phyloP scores from a whole-genome alignment of 2,329 filamentous ascomycete genomes.

The Paraphoma sp. region DNA sequence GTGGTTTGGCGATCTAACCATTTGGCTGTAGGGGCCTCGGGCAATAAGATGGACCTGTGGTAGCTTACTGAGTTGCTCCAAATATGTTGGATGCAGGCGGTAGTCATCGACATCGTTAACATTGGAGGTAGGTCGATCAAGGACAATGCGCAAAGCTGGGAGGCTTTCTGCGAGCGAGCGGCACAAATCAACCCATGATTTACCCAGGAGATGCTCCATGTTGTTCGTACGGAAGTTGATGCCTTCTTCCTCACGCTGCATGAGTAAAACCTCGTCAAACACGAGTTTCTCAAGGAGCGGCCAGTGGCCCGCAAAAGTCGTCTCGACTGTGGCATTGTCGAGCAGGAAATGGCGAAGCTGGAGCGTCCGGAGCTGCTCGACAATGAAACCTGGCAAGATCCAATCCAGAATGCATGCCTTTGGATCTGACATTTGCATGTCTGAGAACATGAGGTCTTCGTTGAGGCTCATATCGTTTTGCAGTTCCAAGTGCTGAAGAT shows the following conservation, averaged over 20 bases:
- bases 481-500: conserved; percentile 12
- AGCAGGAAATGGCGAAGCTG: conserved; percentile 10
- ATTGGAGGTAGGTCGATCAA: conserved; percentile 6
- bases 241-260: neutral
- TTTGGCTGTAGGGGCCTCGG: neutral
- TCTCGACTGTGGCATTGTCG: neutral
- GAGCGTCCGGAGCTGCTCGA: conserved; percentile 3
- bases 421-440: conserved; percentile 2
- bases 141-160: conserved; percentile 1
- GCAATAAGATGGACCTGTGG: neutral
- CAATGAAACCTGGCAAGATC: conserved; percentile 5
- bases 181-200: conserved; percentile 7
- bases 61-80: conserved; percentile 1
- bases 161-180: neutral
- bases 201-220: conserved; percentile 8
- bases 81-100: conserved; percentile 1
- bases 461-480: neutral
- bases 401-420: conserved; percentile 13
- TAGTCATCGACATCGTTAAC: neutral
- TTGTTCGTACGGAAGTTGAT: neutral
- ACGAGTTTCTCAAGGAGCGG: neutral
- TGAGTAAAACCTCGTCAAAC: conserved; percentile 8
- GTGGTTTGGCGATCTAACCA: neutral
- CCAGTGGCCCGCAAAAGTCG: conserved; percentile 6
- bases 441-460: conserved; percentile 3